Conservation (phyloP, 2,329 filamentous ascomycete genomes). For the Fusarium haematococcum region DNA sequence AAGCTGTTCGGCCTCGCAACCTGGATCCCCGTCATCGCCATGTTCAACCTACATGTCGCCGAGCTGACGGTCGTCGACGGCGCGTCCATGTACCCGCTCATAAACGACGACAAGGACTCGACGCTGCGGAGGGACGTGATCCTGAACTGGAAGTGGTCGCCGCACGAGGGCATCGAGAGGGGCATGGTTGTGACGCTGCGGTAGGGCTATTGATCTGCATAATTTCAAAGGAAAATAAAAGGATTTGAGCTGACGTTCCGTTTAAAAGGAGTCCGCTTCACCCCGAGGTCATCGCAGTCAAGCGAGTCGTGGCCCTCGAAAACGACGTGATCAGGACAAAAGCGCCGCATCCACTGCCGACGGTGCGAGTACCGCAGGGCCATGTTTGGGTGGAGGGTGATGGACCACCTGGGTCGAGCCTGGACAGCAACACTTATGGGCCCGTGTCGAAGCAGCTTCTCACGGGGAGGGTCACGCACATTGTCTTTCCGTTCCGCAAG, state of each 20-base stretch:
- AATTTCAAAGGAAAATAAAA: not conserved
- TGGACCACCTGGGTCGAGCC: slow-evolving; percentile 73
- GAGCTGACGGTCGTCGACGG: slow-evolving; percentile 70
- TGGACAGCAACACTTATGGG: slow-evolving; percentile 92
- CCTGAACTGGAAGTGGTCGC: slow-evolving; percentile 69
- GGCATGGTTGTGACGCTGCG: slow-evolving; percentile 82
- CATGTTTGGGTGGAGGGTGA: slow-evolving; percentile 98
- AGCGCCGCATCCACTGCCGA: slow-evolving; percentile 66
- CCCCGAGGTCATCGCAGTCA: slow-evolving; percentile 78
- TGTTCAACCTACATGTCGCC: slow-evolving; percentile 71
- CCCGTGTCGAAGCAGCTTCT: slow-evolving; percentile 82
- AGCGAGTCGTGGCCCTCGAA: slow-evolving; percentile 83
- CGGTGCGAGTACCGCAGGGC: slow-evolving; percentile 77
- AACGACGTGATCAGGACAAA: slow-evolving; percentile 81
- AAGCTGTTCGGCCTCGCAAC: slow-evolving; percentile 66
- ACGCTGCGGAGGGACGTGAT: slow-evolving; percentile 67
- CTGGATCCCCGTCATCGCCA: slow-evolving; percentile 72
- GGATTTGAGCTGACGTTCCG: not conserved
- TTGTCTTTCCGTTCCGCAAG: slow-evolving; percentile 76
- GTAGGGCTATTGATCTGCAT: slow-evolving; percentile 52
- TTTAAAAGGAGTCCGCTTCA: slow-evolving; percentile 73
- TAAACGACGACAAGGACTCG: slow-evolving; percentile 75
- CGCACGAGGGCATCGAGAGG: slow-evolving; percentile 68
- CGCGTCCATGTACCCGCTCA: slow-evolving; percentile 80
- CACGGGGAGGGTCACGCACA: slow-evolving; percentile 77